phyloP scores from a whole-genome alignment of 2,329 filamentous ascomycete species.

The Zasmidium angulare region DNA sequence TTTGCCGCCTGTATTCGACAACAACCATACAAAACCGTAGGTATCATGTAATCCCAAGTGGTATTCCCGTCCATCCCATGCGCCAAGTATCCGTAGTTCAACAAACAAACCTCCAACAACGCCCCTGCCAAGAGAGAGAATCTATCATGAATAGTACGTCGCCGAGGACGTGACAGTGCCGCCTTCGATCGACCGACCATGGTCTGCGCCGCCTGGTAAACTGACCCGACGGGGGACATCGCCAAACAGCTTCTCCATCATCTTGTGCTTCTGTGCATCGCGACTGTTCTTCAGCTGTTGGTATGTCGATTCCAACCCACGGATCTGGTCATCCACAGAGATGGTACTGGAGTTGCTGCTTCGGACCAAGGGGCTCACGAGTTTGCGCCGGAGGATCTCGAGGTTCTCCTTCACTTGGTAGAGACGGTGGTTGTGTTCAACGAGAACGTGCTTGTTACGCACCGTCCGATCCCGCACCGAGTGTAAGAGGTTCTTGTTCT shows the following conservation, averaged over 20 bases:
- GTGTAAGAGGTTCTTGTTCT: constrained; percentile 76
- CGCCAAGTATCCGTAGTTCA: neutral
- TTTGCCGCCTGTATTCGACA: neutral
- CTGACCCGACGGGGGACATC: constrained; percentile 25
- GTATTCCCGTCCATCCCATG: neutral
- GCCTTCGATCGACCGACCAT: constrained; percentile 17
- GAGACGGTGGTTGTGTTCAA: constrained; percentile 82
- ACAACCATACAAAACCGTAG: neutral
- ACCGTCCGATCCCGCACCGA: constrained; percentile 81
- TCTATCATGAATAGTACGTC: neutral
- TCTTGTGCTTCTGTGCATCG: constrained; percentile 60
- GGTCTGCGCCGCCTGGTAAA: constrained; percentile 13
- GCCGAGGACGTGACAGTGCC: constrained; percentile 6
- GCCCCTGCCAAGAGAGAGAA: neutral
- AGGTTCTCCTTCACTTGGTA: constrained; percentile 82
- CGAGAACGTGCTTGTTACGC: constrained; percentile 79
- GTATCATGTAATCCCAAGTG: neutral
- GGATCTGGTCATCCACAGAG: constrained; percentile 81
- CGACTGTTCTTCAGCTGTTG: constrained; percentile 73
- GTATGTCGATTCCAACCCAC: constrained; percentile 76
- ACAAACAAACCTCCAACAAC: neutral
- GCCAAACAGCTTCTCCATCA: constrained; percentile 36
- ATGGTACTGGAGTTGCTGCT: constrained; percentile 67
- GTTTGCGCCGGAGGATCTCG: constrained; percentile 77
- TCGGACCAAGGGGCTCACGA: constrained; percentile 80